A percentile compares a stretch with the other conserved stretches of the same genome.
These are phyloP conservation scores for Peltaster fructicola DNA, from an alignment of 2,329 filamentous ascomycete species.

Conservation along the genomic window DNA sequence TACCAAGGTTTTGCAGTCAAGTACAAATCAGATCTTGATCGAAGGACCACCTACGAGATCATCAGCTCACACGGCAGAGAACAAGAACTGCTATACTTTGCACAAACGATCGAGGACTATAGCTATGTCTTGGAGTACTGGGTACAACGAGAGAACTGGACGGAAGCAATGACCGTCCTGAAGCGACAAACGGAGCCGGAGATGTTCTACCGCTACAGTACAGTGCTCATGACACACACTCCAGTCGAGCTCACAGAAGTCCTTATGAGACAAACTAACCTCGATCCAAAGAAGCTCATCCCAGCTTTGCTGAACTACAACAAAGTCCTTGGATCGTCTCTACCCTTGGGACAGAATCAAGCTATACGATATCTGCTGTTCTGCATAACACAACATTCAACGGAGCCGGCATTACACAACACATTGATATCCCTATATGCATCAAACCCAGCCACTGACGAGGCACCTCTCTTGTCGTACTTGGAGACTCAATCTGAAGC, in stretches of 20 bases:
- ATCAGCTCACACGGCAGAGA: slow-evolving; percentile 91
- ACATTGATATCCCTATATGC: slow-evolving; percentile 93
- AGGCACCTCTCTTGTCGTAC: slow-evolving; percentile 72
- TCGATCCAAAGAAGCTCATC: slow-evolving; percentile 76
- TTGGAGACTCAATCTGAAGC: slow-evolving; percentile 63
- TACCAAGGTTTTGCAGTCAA: slow-evolving; percentile 76
- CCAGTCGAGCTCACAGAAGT: slow-evolving; percentile 83
- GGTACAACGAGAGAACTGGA: slow-evolving; percentile 89
- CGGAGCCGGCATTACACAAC: slow-evolving; percentile 82
- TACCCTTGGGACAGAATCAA: slow-evolving; percentile 57
- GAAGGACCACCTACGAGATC: slow-evolving; percentile 84
- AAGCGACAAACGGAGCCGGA: slow-evolving; percentile 86
- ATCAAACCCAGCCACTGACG: slow-evolving; percentile 64
- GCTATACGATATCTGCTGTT: slow-evolving; percentile 86
- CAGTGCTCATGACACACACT: slow-evolving; percentile 82
- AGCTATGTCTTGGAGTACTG: slow-evolving; percentile 93
- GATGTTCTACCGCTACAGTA: slow-evolving; percentile 93
- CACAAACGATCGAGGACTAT: slow-evolving; percentile 74
- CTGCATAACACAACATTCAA: slow-evolving; percentile 69
- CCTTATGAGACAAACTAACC: slow-evolving; percentile 72
- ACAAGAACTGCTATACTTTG: slow-evolving; percentile 80
- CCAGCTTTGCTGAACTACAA: slow-evolving; percentile 91
- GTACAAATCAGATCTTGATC: slow-evolving; percentile 75
- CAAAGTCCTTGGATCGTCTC: slow-evolving; percentile 42
- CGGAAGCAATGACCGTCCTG: slow-evolving; percentile 67